These are phyloP conservation scores for Ascochyta pisi DNA, from an alignment of 2,329 filamentous ascomycete genomes.

Conservation along the genomic window DNA sequence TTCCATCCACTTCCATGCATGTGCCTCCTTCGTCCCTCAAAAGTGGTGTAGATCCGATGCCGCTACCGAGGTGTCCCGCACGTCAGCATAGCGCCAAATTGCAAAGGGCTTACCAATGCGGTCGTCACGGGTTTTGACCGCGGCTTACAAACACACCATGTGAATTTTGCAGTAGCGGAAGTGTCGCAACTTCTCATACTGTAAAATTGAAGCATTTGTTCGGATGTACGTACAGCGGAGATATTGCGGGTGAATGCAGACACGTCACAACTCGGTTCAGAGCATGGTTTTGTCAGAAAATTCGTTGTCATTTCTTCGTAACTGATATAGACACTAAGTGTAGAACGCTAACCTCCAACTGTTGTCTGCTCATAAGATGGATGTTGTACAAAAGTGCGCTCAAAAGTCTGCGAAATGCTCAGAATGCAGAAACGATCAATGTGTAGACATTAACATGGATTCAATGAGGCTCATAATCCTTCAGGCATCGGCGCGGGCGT, in stretches of 20 bases:
- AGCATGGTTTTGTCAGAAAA: no score
- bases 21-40: constrained; percentile 1
- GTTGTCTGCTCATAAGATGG: not conserved
- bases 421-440: not conserved
- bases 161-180: no score
- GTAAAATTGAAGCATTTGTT: no score
- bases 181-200: no score
- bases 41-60: constrained; percentile 13
- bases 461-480: not conserved
- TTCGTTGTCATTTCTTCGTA: not conserved
- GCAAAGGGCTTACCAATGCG: constrained; percentile 2
- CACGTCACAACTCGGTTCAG: no score
- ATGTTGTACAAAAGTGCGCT: not conserved
- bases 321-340: constrained; percentile 2
- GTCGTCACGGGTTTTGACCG: not conserved
- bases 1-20: constrained; percentile 7
- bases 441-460: not conserved
- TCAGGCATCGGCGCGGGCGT: constrained; percentile 11
- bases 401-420: not conserved
- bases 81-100: constrained; percentile 15
- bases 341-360: constrained; percentile 2
- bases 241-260: no score
- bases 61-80: constrained; percentile 12
- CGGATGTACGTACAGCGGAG: no score
- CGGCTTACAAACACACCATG: constrained; percentile 6